phyloP scores from a whole-genome alignment of 2,329 filamentous ascomycete species.

The Fusarium goolgardi region DNA sequence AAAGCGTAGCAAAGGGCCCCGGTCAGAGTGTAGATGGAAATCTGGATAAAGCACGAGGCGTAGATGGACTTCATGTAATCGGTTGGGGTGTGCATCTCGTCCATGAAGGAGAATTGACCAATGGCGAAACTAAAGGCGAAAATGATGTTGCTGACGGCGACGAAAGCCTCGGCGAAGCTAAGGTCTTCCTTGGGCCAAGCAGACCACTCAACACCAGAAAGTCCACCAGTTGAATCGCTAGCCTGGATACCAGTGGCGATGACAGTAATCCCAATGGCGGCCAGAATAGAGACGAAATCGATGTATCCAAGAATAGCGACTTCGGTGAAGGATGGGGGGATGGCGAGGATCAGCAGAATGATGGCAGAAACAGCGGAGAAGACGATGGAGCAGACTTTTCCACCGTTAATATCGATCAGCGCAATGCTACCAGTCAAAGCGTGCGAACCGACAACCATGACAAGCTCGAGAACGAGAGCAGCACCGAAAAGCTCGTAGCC shows the following conservation, averaged over 20 bases:
- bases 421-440: constrained; percentile 76
- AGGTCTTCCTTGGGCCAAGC: constrained; percentile 59
- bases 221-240: constrained; percentile 47
- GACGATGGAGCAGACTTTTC: constrained; percentile 52
- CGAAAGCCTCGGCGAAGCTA: constrained; percentile 66
- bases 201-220: constrained; percentile 54
- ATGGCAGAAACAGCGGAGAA: constrained; percentile 60
- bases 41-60: constrained; percentile 71
- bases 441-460: constrained; percentile 79
- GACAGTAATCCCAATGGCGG: constrained; percentile 69
- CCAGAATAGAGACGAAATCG: constrained; percentile 70
- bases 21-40: constrained; percentile 73
- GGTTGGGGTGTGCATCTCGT: constrained; percentile 41
- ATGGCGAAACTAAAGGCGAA: constrained; percentile 43
- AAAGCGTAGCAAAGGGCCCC: constrained; percentile 77
- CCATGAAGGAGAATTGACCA: constrained; percentile 41
- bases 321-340: constrained; percentile 59
- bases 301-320: constrained; percentile 41
- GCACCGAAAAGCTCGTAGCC: constrained; percentile 71
- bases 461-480: constrained; percentile 72
- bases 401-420: constrained; percentile 71
- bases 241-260: constrained; percentile 68
- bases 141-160: constrained; percentile 70
- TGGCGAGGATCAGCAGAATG: constrained; percentile 58
- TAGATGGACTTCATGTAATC: constrained; percentile 64